These are phyloP conservation scores for Trichocomaceae sp. DNA, from an alignment of 2,329 filamentous ascomycete genomes.

Conservation along the genomic window DNA sequence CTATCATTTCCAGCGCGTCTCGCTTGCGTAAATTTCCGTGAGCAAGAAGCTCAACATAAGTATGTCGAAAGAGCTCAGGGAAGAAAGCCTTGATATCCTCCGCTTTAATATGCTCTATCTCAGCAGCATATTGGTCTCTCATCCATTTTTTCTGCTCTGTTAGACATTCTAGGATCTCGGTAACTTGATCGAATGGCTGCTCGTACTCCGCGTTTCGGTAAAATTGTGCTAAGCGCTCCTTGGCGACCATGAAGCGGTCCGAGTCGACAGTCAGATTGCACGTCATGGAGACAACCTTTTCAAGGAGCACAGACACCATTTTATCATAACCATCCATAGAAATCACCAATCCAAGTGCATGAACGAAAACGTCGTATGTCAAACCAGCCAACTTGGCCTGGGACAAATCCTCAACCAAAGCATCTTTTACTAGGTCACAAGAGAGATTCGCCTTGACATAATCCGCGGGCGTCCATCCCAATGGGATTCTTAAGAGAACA, in stretches of 20 bases:
- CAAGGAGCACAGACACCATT: conserved; percentile 82
- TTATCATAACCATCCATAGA: conserved; percentile 90
- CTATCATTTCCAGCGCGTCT: conserved; percentile 77
- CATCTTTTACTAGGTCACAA: conserved; percentile 81
- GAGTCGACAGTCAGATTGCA: conserved; percentile 74
- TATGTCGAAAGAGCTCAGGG: conserved; percentile 70
- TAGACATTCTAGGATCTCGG: conserved; percentile 74
- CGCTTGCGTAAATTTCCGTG: conserved; percentile 94
- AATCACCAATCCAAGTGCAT: conserved; percentile 67
- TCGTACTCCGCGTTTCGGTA: conserved; percentile 83
- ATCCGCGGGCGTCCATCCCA: conserved; percentile 73
- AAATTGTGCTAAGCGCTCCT: conserved; percentile 69
- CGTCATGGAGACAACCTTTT: conserved; percentile 80
- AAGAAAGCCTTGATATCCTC: conserved; percentile 71
- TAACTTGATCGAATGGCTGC: conserved; percentile 82
- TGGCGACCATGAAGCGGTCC: conserved; percentile 87
- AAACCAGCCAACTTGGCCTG: conserved; percentile 90
- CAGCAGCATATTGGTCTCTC: conserved; percentile 70
- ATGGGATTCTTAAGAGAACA: conserved; percentile 69
- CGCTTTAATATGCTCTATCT: conserved; percentile 66
- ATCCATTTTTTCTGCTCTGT: conserved; percentile 69
- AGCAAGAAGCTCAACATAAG: conserved; percentile 79
- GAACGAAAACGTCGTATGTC: conserved; percentile 67
- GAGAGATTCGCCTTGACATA: conserved; percentile 72
- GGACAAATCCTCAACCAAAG: conserved; percentile 87